Base-by-base conservation (phyloP, 1,284 basidiomycete species). In the Hemileia vastatrix region DNA sequence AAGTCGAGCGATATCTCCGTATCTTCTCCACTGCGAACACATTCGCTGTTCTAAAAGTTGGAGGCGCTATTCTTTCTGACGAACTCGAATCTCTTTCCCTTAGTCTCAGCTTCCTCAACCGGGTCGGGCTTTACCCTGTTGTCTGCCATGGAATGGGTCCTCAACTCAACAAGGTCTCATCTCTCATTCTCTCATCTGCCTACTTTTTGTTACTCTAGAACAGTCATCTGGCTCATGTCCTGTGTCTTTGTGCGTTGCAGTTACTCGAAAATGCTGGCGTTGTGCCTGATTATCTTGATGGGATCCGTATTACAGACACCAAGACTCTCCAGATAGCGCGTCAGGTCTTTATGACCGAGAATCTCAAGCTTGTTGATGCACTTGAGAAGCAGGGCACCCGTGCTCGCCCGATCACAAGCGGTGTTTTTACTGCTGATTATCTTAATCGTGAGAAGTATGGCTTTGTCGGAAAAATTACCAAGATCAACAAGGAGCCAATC, bases 141-240 rank as follows among this genome's bases (percentile, higher is more conserved):
- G 85, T 96, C 51, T 82, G 95, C 5, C 92, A 96, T 78, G 92
- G 92, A 55, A 92, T 86, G 65, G 91, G 91, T n/a, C 91, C 91
- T 44, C 90, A 93, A 76, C 79, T 93, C 75, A 77, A 57, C 66
- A 76, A 66, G 64, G 9, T 36, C 40, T 40, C 19, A 31, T 32
- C 24, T 40, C 3, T 19, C 1, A 32, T 45, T 44, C 15, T 5
- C 11, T 48, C 19, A 57, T 63, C 62, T 67, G 27, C 64, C 47
- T 18, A 32, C 1, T 18, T 11, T n/a, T 11, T 23, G 19, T 8
- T 43, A 43, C 9, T n/a, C 40, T 43, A 43, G 40, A n/a, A 43
- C n/a, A 8, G 40, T 43, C n/a, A 8, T 43, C 40, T n/a, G 8
- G 40, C 8, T 43, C 40, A n/a, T 8, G 40, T n/a, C 40, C 13